These are phyloP conservation scores for Ceratobasidium sp. DNA, from an alignment of 1,284 basidiomycete genomes.

Conservation along the genomic window DNA sequence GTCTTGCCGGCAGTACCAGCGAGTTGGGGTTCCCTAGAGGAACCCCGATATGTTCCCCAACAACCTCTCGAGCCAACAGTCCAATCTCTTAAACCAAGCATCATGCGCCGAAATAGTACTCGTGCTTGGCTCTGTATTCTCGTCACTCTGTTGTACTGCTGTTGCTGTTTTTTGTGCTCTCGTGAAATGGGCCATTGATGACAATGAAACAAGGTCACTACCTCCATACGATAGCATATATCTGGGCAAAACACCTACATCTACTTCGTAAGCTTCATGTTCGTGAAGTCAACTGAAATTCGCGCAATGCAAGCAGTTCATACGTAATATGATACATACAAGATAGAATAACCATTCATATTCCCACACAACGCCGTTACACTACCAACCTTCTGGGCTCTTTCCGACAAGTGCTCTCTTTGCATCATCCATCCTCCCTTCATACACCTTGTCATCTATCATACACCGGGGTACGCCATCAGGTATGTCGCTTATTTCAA, in stretches of 20 bases:
- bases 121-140: background rate
- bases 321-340: no score
- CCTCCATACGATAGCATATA: no score
- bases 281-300: no score
- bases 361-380: no score
- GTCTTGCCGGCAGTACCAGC: background rate
- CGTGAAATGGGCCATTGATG: no score
- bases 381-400: constrained; percentile 24
- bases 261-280: no score
- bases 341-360: no score
- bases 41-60: background rate
- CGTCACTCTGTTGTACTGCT: background rate
- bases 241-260: no score
- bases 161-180: background rate
- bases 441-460: constrained; percentile 22
- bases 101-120: background rate
- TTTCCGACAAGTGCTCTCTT: constrained; percentile 22
- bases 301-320: no score
- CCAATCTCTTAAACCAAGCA: background rate
- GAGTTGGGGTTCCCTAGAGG: constrained; percentile 2
- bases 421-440: constrained; percentile 10
- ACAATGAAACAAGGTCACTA: no score
- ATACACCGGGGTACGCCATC: constrained; percentile 32
- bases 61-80: background rate
- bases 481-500: constrained; percentile 29